Percentiles rank a stretch among this genome's conserved stretches.
Evolutionary conservation across 139 green algal genomes (phyloP).

Genomic region (Asterochloris sp.): DNA sequence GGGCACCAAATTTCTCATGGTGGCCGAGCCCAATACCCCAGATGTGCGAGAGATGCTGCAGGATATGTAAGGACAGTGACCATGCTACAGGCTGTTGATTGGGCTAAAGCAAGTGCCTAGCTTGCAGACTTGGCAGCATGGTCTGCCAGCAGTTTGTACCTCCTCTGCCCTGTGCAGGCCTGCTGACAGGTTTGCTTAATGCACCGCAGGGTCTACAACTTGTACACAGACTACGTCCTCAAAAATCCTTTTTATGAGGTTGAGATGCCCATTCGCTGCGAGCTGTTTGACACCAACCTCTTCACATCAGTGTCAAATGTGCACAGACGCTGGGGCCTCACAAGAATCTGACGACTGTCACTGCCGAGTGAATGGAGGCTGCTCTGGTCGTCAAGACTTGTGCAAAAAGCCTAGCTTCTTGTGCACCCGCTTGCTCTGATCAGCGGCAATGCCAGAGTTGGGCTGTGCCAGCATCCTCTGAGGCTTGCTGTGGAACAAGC

Average conservation of each 20-base stretch:
- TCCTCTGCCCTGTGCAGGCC: neutral
- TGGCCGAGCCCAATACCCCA: conserved; percentile 68
- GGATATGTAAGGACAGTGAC: conserved; percentile 4
- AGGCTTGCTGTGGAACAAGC: conserved; percentile 15
- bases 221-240: conserved; percentile 46
- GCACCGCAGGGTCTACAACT: conserved; percentile 38
- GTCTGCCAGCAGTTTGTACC: neutral
- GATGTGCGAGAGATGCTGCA: conserved; percentile 62
- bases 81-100: neutral
- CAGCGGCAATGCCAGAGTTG: conserved; percentile 15
- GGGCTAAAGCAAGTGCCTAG: neutral
- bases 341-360: neutral
- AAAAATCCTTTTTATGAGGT: conserved; percentile 66
- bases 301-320: conserved; percentile 2
- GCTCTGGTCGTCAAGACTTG: neutral
- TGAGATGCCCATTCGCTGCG: conserved; percentile 61
- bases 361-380: neutral
- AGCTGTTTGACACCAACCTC: conserved; percentile 50
- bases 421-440: conserved; percentile 8
- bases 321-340: conserved; percentile 23
- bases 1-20: conserved; percentile 81
- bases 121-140: neutral
- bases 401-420: conserved; percentile 14
- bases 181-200: neutral
- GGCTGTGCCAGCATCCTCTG: conserved; percentile 13